These are phyloP conservation scores for Punica granatum DNA, from an alignment of 345 rosid genomes.

Conservation along the genomic window DNA sequence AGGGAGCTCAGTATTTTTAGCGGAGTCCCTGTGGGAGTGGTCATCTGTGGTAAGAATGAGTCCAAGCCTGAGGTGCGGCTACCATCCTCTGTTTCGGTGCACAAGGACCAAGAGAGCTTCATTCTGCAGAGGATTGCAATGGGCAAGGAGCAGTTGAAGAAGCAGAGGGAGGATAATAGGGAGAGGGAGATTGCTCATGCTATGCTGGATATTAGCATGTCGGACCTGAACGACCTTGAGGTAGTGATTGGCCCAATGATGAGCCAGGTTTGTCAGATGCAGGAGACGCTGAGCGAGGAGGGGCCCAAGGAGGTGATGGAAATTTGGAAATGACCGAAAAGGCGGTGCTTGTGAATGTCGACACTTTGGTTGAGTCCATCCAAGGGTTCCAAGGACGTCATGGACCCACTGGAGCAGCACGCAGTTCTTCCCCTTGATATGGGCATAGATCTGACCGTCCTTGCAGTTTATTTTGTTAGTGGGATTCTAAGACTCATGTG, in stretches of 20 bases:
- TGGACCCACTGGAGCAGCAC: too few relatives aligned
- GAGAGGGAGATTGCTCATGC: constrained; percentile 5
- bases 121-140: neutral
- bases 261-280: neutral
- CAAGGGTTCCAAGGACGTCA: too few relatives aligned
- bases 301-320: too few relatives aligned
- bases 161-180: neutral
- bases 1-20: constrained; percentile 11
- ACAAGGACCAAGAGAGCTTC: constrained; percentile 5
- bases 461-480: too few relatives aligned
- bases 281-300: too few relatives aligned
- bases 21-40: neutral
- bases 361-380: too few relatives aligned
- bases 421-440: too few relatives aligned
- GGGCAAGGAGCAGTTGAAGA: neutral
- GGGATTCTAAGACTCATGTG: too few relatives aligned
- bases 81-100: neutral
- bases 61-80: constrained; percentile 8
- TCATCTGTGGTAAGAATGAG: constrained; percentile 5
- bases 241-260: neutral
- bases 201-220: neutral
- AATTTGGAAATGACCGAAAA: too few relatives aligned
- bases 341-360: too few relatives aligned
- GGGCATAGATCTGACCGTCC: too few relatives aligned
- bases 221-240: neutral